Evolutionary conservation across 2,329 filamentous ascomycete genomes (phyloP).

Genomic region (Pseudogymnoascus sp.): DNA sequence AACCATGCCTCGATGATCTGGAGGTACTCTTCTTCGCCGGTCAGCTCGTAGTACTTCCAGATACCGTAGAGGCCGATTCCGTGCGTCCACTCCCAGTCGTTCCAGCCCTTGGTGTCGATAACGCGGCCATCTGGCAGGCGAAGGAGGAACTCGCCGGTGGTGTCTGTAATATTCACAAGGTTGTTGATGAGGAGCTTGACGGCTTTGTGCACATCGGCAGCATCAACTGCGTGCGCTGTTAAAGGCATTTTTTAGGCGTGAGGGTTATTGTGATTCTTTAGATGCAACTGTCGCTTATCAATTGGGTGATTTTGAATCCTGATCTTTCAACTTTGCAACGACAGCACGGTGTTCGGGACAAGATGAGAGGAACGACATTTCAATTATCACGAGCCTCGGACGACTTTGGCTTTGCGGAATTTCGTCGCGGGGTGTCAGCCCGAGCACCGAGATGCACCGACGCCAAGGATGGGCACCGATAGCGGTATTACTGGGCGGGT

Average conservation of each 20-base stretch:
- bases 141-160: slow-evolving; percentile 64
- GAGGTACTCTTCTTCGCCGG: slow-evolving; percentile 51
- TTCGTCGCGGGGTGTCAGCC: not conserved
- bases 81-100: slow-evolving; percentile 78
- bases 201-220: slow-evolving; percentile 40
- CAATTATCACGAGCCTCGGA: not conserved
- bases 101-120: slow-evolving; percentile 80
- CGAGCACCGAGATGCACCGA: slow-evolving; percentile 6
- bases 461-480: not conserved
- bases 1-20: slow-evolving; percentile 69
- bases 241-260: slow-evolving; percentile 30
- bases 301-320: not conserved
- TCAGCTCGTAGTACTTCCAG: slow-evolving; percentile 73
- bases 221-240: slow-evolving; percentile 32
- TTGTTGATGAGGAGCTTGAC: slow-evolving; percentile 64
- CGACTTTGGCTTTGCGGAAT: not conserved
- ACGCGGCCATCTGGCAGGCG: slow-evolving; percentile 63
- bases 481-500: not conserved
- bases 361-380: not conserved
- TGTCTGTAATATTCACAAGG: slow-evolving; percentile 69
- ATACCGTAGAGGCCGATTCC: slow-evolving; percentile 73
- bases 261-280: not conserved
- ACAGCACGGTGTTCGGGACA: not conserved
- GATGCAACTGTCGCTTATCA: not conserved
- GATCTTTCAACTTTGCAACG: not conserved